phyloP scores from a whole-genome alignment of 805 yeast genomes.

The Wickerhamiella azymoides region DNA sequence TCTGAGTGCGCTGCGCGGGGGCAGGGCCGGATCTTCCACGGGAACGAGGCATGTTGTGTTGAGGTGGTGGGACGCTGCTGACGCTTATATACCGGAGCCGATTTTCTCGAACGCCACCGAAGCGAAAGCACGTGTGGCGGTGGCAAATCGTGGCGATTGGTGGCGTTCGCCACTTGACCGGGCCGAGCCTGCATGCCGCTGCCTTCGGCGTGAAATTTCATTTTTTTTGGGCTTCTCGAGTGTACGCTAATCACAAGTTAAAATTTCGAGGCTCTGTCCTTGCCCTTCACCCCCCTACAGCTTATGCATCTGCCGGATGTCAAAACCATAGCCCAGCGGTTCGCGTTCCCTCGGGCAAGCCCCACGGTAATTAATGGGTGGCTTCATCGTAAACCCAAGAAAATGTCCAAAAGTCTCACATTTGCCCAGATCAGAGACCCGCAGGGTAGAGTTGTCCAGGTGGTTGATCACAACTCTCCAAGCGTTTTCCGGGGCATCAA shows the following conservation, averaged over 20 bases:
- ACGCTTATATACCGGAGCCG: slow-evolving; percentile 2
- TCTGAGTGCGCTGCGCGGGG: slow-evolving; percentile 14
- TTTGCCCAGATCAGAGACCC: slow-evolving; percentile 69
- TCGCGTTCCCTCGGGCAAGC: slow-evolving; percentile 10
- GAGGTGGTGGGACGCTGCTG: not conserved
- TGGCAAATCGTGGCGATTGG: not conserved
- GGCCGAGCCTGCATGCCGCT: too few species aligned
- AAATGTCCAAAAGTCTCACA: slow-evolving; percentile 45
- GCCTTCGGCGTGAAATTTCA: too few species aligned
- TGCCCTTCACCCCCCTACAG: not conserved
- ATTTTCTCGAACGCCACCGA: slow-evolving; percentile 7
- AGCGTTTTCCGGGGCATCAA: slow-evolving; percentile 35
- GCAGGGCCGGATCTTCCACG: slow-evolving; percentile 32
- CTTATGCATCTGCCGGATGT: slow-evolving; percentile 8
- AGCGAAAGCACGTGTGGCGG: not conserved
- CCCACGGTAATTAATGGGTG: slow-evolving; percentile 53
- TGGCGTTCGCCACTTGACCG: too few species aligned
- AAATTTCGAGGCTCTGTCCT: too few species aligned
- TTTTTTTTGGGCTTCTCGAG: too few species aligned
- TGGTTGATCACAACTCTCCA: slow-evolving; percentile 31
- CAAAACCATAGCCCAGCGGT: slow-evolving; percentile 4
- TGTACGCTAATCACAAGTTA: too few species aligned
- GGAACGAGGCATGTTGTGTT: slow-evolving; percentile 24
- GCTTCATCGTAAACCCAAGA: slow-evolving; percentile 62
- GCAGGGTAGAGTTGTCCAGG: slow-evolving; percentile 52